Evolutionary conservation across 805 yeast species (phyloP).

Genomic region (Lachancea kluyveri): DNA sequence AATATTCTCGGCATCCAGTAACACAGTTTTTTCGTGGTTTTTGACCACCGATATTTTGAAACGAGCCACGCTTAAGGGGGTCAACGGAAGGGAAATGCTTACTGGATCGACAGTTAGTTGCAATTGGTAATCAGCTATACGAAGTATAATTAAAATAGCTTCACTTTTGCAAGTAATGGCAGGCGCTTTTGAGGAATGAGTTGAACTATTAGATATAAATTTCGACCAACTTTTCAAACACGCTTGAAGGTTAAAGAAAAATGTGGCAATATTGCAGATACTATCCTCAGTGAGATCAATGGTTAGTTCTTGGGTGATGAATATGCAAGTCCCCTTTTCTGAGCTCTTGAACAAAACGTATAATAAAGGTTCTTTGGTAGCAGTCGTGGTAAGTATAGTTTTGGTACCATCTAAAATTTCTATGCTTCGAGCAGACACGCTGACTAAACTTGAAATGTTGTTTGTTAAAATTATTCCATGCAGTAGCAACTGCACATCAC

Average conservation of each 20-base stretch:
- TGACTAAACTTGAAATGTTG: no score
- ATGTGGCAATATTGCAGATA: background rate
- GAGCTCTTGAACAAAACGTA: no score
- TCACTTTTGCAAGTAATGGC: background rate
- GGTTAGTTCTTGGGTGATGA: background rate
- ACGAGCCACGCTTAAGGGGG: background rate
- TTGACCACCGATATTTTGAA: background rate
- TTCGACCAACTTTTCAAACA: conserved; percentile 1
- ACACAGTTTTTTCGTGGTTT: background rate
- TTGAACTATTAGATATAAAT: background rate
- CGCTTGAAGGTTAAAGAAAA: background rate
- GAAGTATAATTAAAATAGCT: background rate
- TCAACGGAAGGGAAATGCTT: background rate
- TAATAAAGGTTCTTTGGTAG: no score
- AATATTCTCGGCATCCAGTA: no score
- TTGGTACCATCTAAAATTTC: no score
- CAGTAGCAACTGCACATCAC: conserved; percentile 2
- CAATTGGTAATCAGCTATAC: background rate
- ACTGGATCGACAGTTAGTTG: background rate
- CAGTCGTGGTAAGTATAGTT: no score
- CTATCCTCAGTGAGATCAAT: background rate
- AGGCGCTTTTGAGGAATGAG: background rate
- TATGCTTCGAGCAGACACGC: no score
- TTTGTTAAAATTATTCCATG: no score
- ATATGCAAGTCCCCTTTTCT: no score